Evolutionary conservation across 441 rosid species (phyloP).

Genomic region (Gossypium laxum): DNA sequence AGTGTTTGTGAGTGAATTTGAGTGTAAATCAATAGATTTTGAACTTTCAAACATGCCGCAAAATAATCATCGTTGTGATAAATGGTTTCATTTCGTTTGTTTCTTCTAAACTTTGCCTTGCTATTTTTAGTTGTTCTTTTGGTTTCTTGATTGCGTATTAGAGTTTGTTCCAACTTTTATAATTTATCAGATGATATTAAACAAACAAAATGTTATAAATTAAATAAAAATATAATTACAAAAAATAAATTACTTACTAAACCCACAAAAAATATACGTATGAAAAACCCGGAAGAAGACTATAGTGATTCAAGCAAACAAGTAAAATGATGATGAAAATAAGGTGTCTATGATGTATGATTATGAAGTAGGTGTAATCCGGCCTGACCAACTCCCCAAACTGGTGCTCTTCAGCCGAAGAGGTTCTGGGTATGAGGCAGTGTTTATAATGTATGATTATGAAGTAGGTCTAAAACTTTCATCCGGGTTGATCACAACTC

Average conservation of each 20-base stretch:
- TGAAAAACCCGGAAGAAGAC: not conserved
- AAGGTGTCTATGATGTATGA: not conserved
- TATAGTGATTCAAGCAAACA: not conserved
- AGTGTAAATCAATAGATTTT: slow-evolving; percentile 45
- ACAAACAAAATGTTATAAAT: not conserved
- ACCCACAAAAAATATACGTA: not conserved
- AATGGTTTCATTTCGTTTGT: not conserved
- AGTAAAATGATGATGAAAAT: not conserved
- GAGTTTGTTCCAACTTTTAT: too few species aligned
- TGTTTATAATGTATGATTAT: not conserved
- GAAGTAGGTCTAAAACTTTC: slow-evolving; percentile 14
- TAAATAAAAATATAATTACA: not conserved
- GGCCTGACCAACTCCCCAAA: too few species aligned
- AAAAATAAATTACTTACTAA: not conserved
- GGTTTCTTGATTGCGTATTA: not conserved
- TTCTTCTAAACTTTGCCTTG: not conserved
- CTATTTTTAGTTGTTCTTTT: not conserved
- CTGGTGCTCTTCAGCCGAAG: too few species aligned
- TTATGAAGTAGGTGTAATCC: not conserved
- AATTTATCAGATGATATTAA: too few species aligned
- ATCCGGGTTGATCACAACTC: slow-evolving; percentile 51
- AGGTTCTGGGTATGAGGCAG: not conserved
- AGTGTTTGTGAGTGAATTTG: slow-evolving; percentile 35
- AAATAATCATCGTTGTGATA: not conserved
- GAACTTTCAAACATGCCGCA: slow-evolving; percentile 13